These are phyloP conservation scores for Acorus calamus DNA, from an alignment of 106 monocot species.

Conservation along the genomic window DNA sequence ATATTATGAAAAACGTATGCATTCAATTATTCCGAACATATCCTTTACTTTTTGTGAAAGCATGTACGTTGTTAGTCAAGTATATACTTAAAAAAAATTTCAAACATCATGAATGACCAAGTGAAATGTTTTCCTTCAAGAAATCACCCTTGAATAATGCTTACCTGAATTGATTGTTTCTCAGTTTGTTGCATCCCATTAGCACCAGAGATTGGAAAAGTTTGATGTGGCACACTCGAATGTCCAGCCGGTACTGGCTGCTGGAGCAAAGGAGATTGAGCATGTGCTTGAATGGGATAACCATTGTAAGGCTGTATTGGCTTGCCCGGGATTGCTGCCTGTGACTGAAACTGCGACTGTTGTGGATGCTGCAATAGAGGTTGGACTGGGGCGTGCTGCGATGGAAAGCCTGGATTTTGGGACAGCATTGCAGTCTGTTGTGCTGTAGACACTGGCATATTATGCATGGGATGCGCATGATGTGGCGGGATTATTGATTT, in stretches of 20 bases:
- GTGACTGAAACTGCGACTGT: conserved; percentile 14
- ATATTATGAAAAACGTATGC: no score
- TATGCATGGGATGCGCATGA: conserved; percentile 17
- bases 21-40: no score
- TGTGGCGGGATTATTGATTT: conserved; percentile 25
- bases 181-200: conserved; percentile 25
- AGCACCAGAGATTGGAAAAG: conserved; percentile 10
- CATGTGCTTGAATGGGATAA: conserved; percentile 9
- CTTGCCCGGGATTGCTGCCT: conserved; percentile 17
- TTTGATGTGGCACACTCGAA: conserved; percentile 16
- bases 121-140: no score
- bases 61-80: no score
- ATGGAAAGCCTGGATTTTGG: conserved; percentile 18
- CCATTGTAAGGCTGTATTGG: conserved; percentile 19
- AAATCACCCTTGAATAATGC: no score
- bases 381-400: conserved; percentile 28
- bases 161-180: conserved; percentile 41
- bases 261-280: conserved; percentile 26
- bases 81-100: no score
- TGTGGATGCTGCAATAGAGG: conserved; percentile 19
- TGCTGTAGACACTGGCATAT: conserved; percentile 4
- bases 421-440: conserved; percentile 14
- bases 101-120: no score
- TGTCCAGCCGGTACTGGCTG: conserved; percentile 22
- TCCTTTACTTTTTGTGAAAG: no score